These are phyloP conservation scores for Cicer cuneatum DNA, from an alignment of 306 rosid genomes.

Conservation along the genomic window DNA sequence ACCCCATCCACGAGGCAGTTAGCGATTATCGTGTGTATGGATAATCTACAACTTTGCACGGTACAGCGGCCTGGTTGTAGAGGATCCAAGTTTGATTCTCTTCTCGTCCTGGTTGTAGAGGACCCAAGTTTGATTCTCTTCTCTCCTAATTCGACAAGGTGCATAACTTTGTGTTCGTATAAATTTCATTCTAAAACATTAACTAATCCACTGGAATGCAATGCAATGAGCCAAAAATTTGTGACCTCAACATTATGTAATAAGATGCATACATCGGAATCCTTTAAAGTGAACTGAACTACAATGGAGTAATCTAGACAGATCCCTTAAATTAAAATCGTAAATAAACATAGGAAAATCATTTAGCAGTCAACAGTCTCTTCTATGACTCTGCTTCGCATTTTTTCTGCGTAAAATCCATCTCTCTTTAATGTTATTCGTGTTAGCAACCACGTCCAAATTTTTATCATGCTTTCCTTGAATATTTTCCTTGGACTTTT, in stretches of 20 bases:
- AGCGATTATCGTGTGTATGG: no score
- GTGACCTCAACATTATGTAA: conserved; percentile 25
- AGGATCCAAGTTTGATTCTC: no score
- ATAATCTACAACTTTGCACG: no score
- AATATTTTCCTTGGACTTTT: conserved; percentile 47
- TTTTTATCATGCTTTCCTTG: conserved; percentile 42
- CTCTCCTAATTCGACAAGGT: no score
- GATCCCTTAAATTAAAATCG: conserved; percentile 9
- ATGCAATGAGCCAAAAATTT: conserved; percentile 28
- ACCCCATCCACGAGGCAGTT: no score
- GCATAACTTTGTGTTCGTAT: no score
- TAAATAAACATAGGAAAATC: conserved; percentile 45
- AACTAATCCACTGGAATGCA: neutral
- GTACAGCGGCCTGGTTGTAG: no score
- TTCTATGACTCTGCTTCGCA: conserved; percentile 62
- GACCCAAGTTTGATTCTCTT: no score
- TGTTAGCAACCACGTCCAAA: conserved; percentile 41
- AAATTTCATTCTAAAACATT: no score
- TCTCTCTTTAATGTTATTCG: conserved; percentile 76
- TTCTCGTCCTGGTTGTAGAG: no score
- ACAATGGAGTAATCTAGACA: conserved; percentile 33
- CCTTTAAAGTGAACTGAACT: conserved; percentile 35
- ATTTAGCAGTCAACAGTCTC: conserved; percentile 52
- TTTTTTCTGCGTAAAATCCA: conserved; percentile 73
- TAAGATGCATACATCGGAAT: conserved; percentile 28